These are phyloP conservation scores for Boletus coffeatus DNA, from an alignment of 1,284 basidiomycete species.

Conservation along the genomic window DNA sequence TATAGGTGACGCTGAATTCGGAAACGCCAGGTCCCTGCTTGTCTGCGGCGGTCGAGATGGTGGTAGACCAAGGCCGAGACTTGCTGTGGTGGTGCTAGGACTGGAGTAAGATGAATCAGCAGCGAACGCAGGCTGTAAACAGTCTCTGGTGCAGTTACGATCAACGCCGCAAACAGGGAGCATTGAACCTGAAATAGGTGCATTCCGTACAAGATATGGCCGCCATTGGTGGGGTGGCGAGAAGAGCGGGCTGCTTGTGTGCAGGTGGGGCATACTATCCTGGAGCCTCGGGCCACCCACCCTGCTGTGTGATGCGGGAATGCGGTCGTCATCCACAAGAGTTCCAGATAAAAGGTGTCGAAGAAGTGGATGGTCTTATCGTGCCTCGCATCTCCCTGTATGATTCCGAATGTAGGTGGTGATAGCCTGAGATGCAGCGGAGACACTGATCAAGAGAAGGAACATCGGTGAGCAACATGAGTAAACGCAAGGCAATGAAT, in stretches of 20 bases:
- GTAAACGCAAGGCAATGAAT: conserved; percentile 9
- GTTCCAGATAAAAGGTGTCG: conserved; percentile 69
- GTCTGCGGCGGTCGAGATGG: conserved; percentile 48
- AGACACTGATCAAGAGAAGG: conserved; percentile 41
- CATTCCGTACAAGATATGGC: conserved; percentile 52
- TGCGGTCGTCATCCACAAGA: conserved; percentile 45
- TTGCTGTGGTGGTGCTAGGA: conserved; percentile 32
- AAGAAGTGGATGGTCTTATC: conserved; percentile 67
- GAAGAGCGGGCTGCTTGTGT: no score
- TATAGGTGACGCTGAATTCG: conserved; percentile 90
- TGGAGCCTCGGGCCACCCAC: conserved; percentile 42
- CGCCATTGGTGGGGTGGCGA: conserved; percentile 37
- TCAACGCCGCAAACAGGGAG: conserved; percentile 42
- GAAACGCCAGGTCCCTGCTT: conserved; percentile 64
- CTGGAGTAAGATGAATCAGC: conserved; percentile 38
- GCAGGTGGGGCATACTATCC: no score
- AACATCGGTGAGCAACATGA: conserved; percentile 12
- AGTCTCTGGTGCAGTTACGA: conserved; percentile 40
- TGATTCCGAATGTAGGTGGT: conserved; percentile 75
- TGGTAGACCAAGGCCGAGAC: conserved; percentile 47
- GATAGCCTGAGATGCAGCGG: conserved; percentile 73
- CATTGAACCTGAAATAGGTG: conserved; percentile 35
- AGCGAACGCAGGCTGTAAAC: conserved; percentile 60
- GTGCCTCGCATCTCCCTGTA: conserved; percentile 58
- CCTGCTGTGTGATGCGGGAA: conserved; percentile 59